Base-by-base conservation (phyloP, 257 asterid species). In the Sherardia arvensis region DNA sequence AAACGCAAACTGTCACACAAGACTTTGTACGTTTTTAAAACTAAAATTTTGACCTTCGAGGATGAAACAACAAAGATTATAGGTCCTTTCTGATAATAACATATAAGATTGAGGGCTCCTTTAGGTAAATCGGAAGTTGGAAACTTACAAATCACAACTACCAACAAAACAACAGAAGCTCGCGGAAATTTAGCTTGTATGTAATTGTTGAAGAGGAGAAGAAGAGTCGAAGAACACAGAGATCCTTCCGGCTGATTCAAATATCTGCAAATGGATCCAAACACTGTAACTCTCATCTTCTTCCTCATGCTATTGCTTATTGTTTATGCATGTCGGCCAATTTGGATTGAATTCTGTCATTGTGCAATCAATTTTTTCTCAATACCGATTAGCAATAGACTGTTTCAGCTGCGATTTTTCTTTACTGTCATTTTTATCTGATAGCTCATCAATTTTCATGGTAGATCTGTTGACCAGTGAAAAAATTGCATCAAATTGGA, bases 261-360 rank as follows among this genome's bases (percentile, higher is more conserved):
- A 43, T 36, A 22, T 45, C 43, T 23, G 12, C 30, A 36, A 22
- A 67, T 73, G 73, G 73, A 73, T 73, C 70, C 64, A 26, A 62
- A 62, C 26, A 69, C 77, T 45, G 77, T 73, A 67, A 73, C 70
- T 25, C 3, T 10, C 21, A 33, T 61, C 22, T 0, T 34, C 56
- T 66, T 25, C 22, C 29, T 18, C 53, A 10, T 27, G 2, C 25
- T 10, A 29, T 14, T 47, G 54, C 14, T n/a, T 28, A 6, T 4
- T 6, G 8, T 51, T 53, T 9, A 18, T 58, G 27, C 20, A 28
- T 18, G 3, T 18, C 3, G 38, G 15, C 32, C 33, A 29, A 29
- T 49, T 40, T 7, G 47, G 43, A 11, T 4, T 7, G 14, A 15
- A 23, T 7, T 25, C 11, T 7, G 26, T 63, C n/a, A 6, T 29